A percentile compares a stretch with the other conserved stretches of the same genome.
phyloP scores from a whole-genome alignment of 1,139 yeast genomes.

The Suhomyces maxii region DNA sequence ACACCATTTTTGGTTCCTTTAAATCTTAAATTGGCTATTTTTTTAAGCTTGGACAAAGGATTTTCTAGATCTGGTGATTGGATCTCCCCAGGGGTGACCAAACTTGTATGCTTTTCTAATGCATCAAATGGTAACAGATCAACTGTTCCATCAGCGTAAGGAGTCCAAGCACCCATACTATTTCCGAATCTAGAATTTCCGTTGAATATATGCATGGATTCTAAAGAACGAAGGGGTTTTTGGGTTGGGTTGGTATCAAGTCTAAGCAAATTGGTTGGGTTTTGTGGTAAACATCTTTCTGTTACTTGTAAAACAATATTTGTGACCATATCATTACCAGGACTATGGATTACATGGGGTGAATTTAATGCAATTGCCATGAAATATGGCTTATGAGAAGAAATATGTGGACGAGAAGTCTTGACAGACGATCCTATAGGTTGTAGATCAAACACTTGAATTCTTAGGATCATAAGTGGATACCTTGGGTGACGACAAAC shows the following conservation, averaged over 20 bases:
- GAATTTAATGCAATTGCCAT: constrained; percentile 68
- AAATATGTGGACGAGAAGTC: constrained; percentile 36
- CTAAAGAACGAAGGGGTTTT: constrained; percentile 53
- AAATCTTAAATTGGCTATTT: constrained; percentile 53
- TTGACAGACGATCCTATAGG: constrained; percentile 19
- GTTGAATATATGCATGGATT: constrained; percentile 53
- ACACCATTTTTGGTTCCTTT: constrained; percentile 49
- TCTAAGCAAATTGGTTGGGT: constrained; percentile 27
- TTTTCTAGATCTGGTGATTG: constrained; percentile 2
- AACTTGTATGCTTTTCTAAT: constrained; percentile 31
- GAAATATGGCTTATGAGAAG: constrained; percentile 61
- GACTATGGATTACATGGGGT: constrained; percentile 63
- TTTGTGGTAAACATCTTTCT: constrained; percentile 51
- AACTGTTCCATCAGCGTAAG: constrained; percentile 64
- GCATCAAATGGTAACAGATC: constrained; percentile 62
- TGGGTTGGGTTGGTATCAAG: constrained; percentile 31
- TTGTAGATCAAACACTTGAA: constrained; percentile 65
- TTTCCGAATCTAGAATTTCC: constrained; percentile 62
- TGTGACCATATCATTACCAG: constrained; percentile 46
- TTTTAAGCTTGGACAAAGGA: constrained; percentile 22
- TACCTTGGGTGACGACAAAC: constrained; percentile 65
- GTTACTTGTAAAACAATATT: constrained; percentile 60
- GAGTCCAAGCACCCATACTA: constrained; percentile 67
- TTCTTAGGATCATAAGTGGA: constrained; percentile 60
- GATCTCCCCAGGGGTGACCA: constrained; percentile 12